Evolutionary conservation across 768 basidiomycete species (phyloP).

Genomic region (Podaxis mareebaensis): DNA sequence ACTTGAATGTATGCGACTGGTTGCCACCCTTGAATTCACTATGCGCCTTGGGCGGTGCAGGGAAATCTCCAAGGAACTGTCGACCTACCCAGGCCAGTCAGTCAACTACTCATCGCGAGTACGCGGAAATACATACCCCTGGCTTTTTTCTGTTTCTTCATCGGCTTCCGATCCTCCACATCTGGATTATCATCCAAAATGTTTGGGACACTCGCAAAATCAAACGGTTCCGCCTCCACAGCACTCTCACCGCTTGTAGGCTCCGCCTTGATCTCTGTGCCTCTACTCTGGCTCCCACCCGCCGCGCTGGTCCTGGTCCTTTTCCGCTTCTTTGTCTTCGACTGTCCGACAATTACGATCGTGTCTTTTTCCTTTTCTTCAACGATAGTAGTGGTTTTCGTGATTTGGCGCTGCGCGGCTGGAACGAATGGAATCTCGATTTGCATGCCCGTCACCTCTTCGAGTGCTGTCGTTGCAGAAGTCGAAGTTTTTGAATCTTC

Average conservation of each 20-base stretch:
- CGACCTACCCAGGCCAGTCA: slow-evolving; percentile 34
- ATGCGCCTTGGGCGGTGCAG: slow-evolving; percentile 62
- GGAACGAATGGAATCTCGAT: slow-evolving; percentile 83
- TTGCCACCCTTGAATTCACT: slow-evolving; percentile 71
- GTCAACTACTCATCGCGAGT: slow-evolving; percentile 28
- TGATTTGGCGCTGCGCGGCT: slow-evolving; percentile 49
- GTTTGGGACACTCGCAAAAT: slow-evolving; percentile 70
- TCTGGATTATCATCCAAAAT: slow-evolving; percentile 62
- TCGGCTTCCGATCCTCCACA: slow-evolving; percentile 34
- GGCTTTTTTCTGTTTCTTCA: slow-evolving; percentile 50
- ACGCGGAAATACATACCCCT: slow-evolving; percentile 40
- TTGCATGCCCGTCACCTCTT: slow-evolving; percentile 37
- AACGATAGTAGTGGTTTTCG: slow-evolving; percentile 26
- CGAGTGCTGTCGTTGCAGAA: slow-evolving; percentile 15
- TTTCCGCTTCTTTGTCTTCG: slow-evolving; percentile 65
- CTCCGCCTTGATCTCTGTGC: neutral
- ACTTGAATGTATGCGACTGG: slow-evolving; percentile 69
- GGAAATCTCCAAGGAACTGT: slow-evolving; percentile 56
- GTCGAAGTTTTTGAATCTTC: neutral
- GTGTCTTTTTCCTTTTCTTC: slow-evolving; percentile 55
- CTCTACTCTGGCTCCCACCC: neutral
- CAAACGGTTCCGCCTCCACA: slow-evolving; percentile 49
- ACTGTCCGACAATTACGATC: slow-evolving; percentile 73
- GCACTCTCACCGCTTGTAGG: neutral
- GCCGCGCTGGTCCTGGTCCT: slow-evolving; percentile 32